Evolutionary conservation across 306 rosid species (phyloP).

Genomic region (Sechiopsis laciniata): DNA sequence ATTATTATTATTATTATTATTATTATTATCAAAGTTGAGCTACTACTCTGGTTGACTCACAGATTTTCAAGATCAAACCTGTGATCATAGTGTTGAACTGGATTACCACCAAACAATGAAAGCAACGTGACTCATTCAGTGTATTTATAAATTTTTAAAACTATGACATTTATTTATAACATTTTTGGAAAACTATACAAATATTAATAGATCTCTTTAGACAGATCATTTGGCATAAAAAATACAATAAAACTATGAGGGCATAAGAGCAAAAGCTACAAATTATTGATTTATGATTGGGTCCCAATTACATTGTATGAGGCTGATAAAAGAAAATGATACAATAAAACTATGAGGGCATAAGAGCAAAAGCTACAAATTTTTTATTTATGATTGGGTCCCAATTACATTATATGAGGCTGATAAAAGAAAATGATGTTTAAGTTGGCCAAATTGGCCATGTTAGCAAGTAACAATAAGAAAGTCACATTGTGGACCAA

Average conservation of each 20-base stretch:
- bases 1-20: too few species aligned
- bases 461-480: background rate
- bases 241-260: background rate
- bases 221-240: background rate
- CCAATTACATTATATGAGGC: background rate
- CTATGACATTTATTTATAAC: background rate
- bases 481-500: constrained; percentile 10
- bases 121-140: too few species aligned
- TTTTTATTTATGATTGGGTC: background rate
- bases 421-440: background rate
- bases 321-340: constrained; percentile 1
- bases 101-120: too few species aligned
- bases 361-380: background rate
- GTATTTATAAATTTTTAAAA: too few species aligned
- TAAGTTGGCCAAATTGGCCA: background rate
- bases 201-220: background rate
- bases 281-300: background rate
- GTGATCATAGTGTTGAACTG: too few species aligned
- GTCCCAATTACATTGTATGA: background rate
- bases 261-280: background rate
- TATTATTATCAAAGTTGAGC: too few species aligned
- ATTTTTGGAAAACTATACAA: too few species aligned
- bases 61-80: too few species aligned
- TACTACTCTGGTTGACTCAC: too few species aligned
- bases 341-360: background rate